A percentile compares a stretch with the other conserved stretches of the same genome.
Conservation (phyloP, 2,329 filamentous ascomycete species). For the Pseudogymnoascus sp. region DNA sequence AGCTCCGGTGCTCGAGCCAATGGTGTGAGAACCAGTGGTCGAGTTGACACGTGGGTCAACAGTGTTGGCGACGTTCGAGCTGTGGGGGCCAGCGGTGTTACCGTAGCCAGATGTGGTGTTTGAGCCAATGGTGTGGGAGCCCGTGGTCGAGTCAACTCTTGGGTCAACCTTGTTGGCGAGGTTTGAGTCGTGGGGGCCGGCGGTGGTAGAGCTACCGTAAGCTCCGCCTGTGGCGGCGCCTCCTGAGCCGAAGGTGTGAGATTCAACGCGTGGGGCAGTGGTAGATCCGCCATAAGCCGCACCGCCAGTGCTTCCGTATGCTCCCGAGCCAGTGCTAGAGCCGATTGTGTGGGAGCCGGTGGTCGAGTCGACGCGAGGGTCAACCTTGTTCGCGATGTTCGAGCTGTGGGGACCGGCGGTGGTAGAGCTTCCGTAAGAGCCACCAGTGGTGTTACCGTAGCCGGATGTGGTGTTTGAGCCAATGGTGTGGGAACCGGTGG, state of each 20-base stretch:
- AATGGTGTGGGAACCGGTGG: constrained; percentile 24
- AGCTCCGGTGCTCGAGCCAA: constrained; percentile 8
- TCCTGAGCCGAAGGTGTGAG: constrained; percentile 21
- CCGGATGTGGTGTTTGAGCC: neutral
- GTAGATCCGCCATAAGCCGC: constrained; percentile 13
- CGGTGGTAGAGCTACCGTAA: constrained; percentile 19
- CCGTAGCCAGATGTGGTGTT: neutral
- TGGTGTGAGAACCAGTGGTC: constrained; percentile 37
- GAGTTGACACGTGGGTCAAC: constrained; percentile 49
- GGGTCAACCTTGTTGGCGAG: constrained; percentile 37
- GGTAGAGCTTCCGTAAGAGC: neutral
- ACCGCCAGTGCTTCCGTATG: constrained; percentile 17
- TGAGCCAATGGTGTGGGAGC: constrained; percentile 2
- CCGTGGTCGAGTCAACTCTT: constrained; percentile 28
- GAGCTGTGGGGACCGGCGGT: constrained; percentile 20
- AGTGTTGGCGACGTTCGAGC: constrained; percentile 36
- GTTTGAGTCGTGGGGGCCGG: constrained; percentile 35
- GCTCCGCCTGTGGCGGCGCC: neutral
- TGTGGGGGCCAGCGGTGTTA: constrained; percentile 20
- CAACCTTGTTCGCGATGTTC: constrained; percentile 39
- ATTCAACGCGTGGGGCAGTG: constrained; percentile 40
- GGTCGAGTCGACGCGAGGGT: constrained; percentile 49
- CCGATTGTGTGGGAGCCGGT: constrained; percentile 32
- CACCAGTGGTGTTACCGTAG: neutral
- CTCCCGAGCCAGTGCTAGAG: constrained; percentile 1